Conservation (phyloP, 2,329 filamentous ascomycete genomes). For the Phoma sp. region DNA sequence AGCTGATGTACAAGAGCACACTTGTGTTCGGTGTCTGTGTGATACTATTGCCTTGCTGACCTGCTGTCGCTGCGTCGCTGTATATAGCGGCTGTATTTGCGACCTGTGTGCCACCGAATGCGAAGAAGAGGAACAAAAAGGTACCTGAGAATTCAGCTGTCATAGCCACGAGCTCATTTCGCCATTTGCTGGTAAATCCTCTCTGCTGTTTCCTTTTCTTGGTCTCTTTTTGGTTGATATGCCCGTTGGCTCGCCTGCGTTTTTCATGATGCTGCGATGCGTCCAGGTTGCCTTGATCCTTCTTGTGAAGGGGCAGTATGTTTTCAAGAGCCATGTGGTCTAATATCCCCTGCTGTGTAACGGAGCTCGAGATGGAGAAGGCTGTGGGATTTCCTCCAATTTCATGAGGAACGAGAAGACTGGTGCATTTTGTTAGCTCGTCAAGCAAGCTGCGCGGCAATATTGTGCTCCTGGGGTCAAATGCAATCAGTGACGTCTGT, state of each 20-base stretch:
- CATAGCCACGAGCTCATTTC: conserved; percentile 47
- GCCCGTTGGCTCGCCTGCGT: conserved; percentile 12
- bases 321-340: conserved; percentile 12
- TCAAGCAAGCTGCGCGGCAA: background rate
- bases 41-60: conserved; percentile 32
- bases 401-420: background rate
- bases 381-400: background rate
- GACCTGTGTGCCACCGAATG: conserved; percentile 49
- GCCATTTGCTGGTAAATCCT: conserved; percentile 30
- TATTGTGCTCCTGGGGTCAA: background rate
- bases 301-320: conserved; percentile 17
- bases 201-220: conserved; percentile 6
- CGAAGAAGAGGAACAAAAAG: conserved; percentile 52
- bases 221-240: conserved; percentile 8
- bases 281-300: background rate
- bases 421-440: background rate
- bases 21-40: conserved; percentile 44
- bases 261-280: conserved; percentile 10
- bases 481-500: conserved; percentile 14
- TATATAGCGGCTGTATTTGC: conserved; percentile 43
- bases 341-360: background rate
- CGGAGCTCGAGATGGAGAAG: background rate
- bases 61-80: conserved; percentile 29
- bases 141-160: conserved; percentile 50
- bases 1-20: conserved; percentile 46